A percentile compares a stretch with the other conserved stretches of the same genome.
These are phyloP conservation scores for Acanthamoeba royreba DNA, from an alignment of 208 protist genomes.

Conservation along the genomic window DNA sequence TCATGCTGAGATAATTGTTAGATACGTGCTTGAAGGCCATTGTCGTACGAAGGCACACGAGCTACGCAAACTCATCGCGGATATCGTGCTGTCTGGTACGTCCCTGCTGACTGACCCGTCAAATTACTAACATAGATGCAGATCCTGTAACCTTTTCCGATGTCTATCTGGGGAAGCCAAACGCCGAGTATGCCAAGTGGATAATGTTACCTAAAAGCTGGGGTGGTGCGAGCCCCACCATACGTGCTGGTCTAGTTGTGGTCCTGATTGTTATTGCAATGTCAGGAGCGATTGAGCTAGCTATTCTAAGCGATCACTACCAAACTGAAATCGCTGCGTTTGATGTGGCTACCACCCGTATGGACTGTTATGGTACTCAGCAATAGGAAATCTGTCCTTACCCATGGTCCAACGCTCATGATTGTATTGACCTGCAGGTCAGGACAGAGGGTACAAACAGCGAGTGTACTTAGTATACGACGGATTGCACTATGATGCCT, in stretches of 20 bases:
- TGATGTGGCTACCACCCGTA: constrained; percentile 36
- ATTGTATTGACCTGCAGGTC: not conserved
- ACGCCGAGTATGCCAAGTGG: constrained; percentile 5
- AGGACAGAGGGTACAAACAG: not conserved
- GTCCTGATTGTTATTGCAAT: not conserved
- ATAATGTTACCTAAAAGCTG: constrained; percentile 29
- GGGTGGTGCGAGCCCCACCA: not conserved
- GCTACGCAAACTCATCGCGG: not conserved
- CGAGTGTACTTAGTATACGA: not conserved
- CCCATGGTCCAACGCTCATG: no score
- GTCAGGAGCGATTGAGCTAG: constrained; percentile 48
- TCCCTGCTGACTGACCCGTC: no score
- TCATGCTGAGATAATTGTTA: not conserved
- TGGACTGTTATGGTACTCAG: constrained; percentile 30
- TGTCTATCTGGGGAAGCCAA: not conserved
- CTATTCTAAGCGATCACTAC: constrained; percentile 48
- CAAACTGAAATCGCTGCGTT: constrained; percentile 47
- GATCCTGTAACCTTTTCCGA: constrained; percentile 45
- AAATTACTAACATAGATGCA: not conserved
- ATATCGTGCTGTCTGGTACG: not conserved
- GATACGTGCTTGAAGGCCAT: not conserved
- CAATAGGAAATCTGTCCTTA: no score
- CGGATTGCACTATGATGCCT: constrained; percentile 39
- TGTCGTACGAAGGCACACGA: not conserved
- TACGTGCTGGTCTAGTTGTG: not conserved